phyloP scores from a whole-genome alignment of 2,329 filamentous ascomycete genomes.

The Fusarium gaditjirri region DNA sequence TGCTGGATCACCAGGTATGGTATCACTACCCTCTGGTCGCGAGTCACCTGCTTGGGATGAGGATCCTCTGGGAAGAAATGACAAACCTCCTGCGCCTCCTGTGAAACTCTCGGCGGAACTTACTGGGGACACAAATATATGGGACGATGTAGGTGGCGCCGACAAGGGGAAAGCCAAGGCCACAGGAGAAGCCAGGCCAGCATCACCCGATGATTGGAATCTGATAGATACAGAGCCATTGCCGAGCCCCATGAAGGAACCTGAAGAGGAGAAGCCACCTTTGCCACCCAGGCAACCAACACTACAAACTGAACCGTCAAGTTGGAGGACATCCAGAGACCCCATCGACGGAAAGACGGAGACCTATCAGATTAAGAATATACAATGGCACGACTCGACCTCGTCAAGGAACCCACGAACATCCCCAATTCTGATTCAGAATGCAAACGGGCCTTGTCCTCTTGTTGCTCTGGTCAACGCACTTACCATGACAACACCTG shows the following conservation, averaged over 20 bases:
- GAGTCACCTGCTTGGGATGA: constrained; percentile 55
- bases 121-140: constrained; percentile 58
- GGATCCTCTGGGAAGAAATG: constrained; percentile 43
- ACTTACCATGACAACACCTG: constrained; percentile 82
- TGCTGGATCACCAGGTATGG: constrained; percentile 47
- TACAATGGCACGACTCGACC: constrained; percentile 80
- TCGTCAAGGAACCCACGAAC: constrained; percentile 70
- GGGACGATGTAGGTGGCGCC: constrained; percentile 58
- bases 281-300: constrained; percentile 52
- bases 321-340: constrained; percentile 54
- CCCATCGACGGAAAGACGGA: constrained; percentile 67
- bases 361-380: constrained; percentile 92
- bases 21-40: constrained; percentile 53
- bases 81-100: constrained; percentile 37
- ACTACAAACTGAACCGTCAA: constrained; percentile 40
- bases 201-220: constrained; percentile 60
- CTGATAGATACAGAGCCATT: constrained; percentile 58
- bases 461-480: constrained; percentile 94
- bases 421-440: constrained; percentile 93
- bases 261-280: constrained; percentile 44
- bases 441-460: constrained; percentile 93
- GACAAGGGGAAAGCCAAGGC: constrained; percentile 57
- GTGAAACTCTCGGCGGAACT: constrained; percentile 49
- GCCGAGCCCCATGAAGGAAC: constrained; percentile 25
- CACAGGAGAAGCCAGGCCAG: constrained; percentile 27